Evolutionary conservation across 192 early-diverging fungal genomes (phyloP).

Genomic region (Geranomyces variabilis): DNA sequence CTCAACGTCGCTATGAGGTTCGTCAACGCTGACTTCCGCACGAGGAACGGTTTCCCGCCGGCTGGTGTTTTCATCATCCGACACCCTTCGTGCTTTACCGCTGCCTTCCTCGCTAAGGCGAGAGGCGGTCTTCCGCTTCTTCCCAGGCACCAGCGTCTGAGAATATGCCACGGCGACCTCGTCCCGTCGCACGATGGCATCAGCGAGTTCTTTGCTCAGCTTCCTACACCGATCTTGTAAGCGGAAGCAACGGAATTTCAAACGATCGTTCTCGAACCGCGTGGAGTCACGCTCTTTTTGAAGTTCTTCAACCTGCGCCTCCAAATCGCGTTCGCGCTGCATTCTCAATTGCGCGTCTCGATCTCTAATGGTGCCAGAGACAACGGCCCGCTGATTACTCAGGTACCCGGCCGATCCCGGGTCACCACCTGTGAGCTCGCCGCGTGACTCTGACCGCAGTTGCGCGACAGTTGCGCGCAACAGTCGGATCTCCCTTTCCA

Average conservation of each 20-base stretch:
- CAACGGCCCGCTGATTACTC: background rate
- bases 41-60: background rate
- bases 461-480: conserved; percentile 48
- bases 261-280: conserved; percentile 41
- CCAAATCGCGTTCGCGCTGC: conserved; percentile 44
- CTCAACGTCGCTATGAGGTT: background rate
- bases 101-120: background rate
- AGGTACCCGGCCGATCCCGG: conserved; percentile 12
- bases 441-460: conserved; percentile 40
- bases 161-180: conserved; percentile 31
- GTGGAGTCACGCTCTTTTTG: conserved; percentile 20
- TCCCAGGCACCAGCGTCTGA: conserved; percentile 14
- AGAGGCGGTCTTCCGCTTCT: conserved; percentile 24
- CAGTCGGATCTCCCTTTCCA: conserved; percentile 46
- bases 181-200: conserved; percentile 36
- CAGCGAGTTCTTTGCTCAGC: conserved; percentile 33
- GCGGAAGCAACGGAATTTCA: conserved; percentile 37
- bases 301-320: conserved; percentile 23
- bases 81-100: conserved; percentile 22
- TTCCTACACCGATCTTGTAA: conserved; percentile 33
- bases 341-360: conserved; percentile 38
- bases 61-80: background rate
- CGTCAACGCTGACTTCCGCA: background rate
- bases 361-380: conserved; percentile 29
- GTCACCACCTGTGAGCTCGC: background rate